Conservation (phyloP, 306 rosid species). For the Albizia julibrissin region DNA sequence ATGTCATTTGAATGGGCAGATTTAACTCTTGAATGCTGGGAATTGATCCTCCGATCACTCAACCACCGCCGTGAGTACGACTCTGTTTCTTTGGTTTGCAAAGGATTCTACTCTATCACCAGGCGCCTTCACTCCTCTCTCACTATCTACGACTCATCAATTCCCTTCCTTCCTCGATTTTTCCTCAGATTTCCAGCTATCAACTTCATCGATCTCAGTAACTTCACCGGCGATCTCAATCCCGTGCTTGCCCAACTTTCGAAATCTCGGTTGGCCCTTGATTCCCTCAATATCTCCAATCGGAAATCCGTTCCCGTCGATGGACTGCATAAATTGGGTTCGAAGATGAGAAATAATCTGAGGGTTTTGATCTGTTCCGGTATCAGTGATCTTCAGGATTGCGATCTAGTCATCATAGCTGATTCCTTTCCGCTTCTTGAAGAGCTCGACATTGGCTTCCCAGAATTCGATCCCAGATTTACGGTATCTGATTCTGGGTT, state of each 20-base stretch:
- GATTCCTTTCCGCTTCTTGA: slow-evolving; percentile 63
- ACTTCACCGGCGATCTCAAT: slow-evolving; percentile 44
- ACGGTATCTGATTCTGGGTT: slow-evolving; percentile 52
- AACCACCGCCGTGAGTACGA: slow-evolving; percentile 41
- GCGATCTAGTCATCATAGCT: slow-evolving; percentile 50
- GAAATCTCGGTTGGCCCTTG: slow-evolving; percentile 53
- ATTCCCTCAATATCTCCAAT: slow-evolving; percentile 60
- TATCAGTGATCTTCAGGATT: slow-evolving; percentile 41
- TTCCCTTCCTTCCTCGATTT: slow-evolving; percentile 45
- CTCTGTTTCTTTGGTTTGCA: slow-evolving; percentile 65
- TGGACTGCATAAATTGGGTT: slow-evolving; percentile 47
- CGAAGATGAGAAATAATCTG: slow-evolving; percentile 46
- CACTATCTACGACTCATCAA: slow-evolving; percentile 34
- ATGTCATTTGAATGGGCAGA: slow-evolving; percentile 14
- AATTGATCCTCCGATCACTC: slow-evolving; percentile 46
- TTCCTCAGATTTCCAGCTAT: slow-evolving; percentile 54
- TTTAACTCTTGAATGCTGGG: slow-evolving; percentile 71
- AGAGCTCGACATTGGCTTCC: slow-evolving; percentile 65
- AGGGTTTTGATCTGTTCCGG: slow-evolving; percentile 56
- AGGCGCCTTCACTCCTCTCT: slow-evolving; percentile 46
- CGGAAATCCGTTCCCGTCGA: slow-evolving; percentile 41
- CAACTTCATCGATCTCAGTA: slow-evolving; percentile 49
- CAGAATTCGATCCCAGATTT: neutral
- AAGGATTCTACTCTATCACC: slow-evolving; percentile 59
- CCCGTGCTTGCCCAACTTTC: slow-evolving; percentile 50